Evolutionary conservation across 257 asterid genomes (phyloP), one percentile per base, ranked within the genome.

Genomic region (Capsicum chinense): DNA sequence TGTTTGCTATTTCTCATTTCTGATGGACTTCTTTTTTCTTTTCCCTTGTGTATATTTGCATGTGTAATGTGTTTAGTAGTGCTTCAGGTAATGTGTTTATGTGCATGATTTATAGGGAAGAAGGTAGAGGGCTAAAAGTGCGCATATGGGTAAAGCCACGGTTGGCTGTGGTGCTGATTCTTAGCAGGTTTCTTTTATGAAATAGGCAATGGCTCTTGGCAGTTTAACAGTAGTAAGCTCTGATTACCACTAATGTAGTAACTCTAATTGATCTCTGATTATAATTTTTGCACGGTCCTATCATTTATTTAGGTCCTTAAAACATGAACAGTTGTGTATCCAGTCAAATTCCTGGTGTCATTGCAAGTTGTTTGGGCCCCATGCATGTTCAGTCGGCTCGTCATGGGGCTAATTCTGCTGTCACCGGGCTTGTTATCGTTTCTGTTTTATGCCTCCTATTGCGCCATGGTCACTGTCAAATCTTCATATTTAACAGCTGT

Each of bases 121-220:
- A 44, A 33, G 71, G 71, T 0, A 2, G 47, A 64, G 47, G 71
- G 9, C 71, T 33, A 6, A 64, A 33, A 3, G 44, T 33, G 44
- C 33, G 71, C n/a, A 5, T 64, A 26, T 64, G 71, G 35, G 71
- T 64, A 64, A n/a, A 64, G n/a, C 44, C 47, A 33, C 12, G 17
- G 71, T 64, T 64, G 47, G n/a, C 71, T 33, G 47, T 64, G 71
- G 47, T 64, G 71, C n/a, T 12, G 71, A 64, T 64, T 33, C 44
- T 64, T 64, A 26, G 71, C n/a, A 33, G 71, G 14, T 64, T 64
- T 12, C 71, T 12, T 12, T 64, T 6, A 64, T 64, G 71, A 64
- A 64, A 64, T 33, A 64, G 71, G 47, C 44, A 64, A 64, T 64
- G 71, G 17, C 47, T 26, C 71, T 64, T 64, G 71, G 47, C 71